Base-by-base conservation (phyloP, 768 basidiomycete species). In the Pleurotus eryngii region DNA sequence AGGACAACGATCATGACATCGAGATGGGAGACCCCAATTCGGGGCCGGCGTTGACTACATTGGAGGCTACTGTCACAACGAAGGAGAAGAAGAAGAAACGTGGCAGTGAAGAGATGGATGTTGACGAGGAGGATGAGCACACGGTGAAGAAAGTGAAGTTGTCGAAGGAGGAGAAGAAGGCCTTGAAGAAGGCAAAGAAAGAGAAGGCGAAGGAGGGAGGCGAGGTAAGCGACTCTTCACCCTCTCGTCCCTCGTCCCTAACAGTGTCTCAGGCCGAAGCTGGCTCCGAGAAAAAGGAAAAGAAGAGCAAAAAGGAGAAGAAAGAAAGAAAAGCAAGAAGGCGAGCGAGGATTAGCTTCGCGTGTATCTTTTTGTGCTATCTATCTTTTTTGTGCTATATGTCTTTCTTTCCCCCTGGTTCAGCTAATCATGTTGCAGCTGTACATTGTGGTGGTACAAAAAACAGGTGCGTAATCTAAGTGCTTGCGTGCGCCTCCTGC, bases 161-260 rank as follows among this genome's bases (percentile, higher is more conserved):
- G 48, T 86, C 86, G 18, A 92, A 91, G 72, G 89, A 91, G 72
- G 90, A 92, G 74, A 90, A 90, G 78, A 91, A 89, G 76, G 87
- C 89, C 15, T 70, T 87, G 69, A 92, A 90, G 72, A 90, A 87
- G 72, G 86, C 85, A 45, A 81, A 81, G 68, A 90, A 90, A 73
- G 79, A 82, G 64, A 54, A 43, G 39, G 80, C 73, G n/a, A 84
- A 82, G 69, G 80, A 79, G 61, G 77, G 72, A 17, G 78, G 62
- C 17, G 76, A 72, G 59, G 80, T 78, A 45, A 15, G 12, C 51
- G 39, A 8, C 46, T 11, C 30, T 43, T 43, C 30, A 49, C 43
- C 35, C 30, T 35, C 46, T n/a, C 17, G 30, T 38, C 59, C 20
- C 57, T 45, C 27, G 54, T 17, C 59, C 24, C 53, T 55, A 17